A percentile compares a stretch with the other conserved stretches of the same genome.
phyloP scores from a whole-genome alignment of 2,329 filamentous ascomycete species.

The Plectosphaerella plurivora region DNA sequence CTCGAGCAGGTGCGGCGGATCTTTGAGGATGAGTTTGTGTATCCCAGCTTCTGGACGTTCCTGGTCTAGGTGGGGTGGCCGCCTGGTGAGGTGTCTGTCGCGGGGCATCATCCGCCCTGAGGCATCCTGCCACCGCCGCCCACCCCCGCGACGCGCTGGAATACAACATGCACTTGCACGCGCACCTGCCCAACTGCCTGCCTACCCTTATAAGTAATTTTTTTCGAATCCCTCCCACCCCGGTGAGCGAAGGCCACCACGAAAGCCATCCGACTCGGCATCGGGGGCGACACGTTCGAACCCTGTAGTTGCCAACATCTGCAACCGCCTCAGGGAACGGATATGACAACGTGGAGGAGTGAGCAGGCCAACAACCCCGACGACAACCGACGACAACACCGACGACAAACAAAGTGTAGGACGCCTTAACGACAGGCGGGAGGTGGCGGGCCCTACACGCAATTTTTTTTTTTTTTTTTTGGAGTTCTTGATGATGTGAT shows the following conservation, averaged over 20 bases:
- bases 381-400: background rate
- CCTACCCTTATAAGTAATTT: background rate
- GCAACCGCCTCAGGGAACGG: too few species aligned
- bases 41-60: slow-evolving; percentile 98
- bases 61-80: slow-evolving; percentile 46
- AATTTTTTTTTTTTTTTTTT: background rate
- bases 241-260: background rate
- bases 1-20: slow-evolving; percentile 94
- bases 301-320: background rate
- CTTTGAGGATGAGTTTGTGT: slow-evolving; percentile 98
- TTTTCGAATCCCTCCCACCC: background rate
- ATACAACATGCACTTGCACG: background rate
- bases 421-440: background rate
- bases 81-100: too few species aligned
- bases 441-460: background rate
- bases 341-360: too few species aligned
- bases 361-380: background rate
- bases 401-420: background rate
- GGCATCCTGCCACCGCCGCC: background rate
- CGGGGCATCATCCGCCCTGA: background rate
- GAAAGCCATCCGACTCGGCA: background rate
- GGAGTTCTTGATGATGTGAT: background rate
- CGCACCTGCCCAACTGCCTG: background rate
- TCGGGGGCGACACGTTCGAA: background rate
- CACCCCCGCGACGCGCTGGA: background rate